Evolutionary conservation across 228 moss, liverwort and hornwort species (phyloP), one percentile per base, ranked within the genome.

Genomic region (Sphagnum fallax): DNA sequence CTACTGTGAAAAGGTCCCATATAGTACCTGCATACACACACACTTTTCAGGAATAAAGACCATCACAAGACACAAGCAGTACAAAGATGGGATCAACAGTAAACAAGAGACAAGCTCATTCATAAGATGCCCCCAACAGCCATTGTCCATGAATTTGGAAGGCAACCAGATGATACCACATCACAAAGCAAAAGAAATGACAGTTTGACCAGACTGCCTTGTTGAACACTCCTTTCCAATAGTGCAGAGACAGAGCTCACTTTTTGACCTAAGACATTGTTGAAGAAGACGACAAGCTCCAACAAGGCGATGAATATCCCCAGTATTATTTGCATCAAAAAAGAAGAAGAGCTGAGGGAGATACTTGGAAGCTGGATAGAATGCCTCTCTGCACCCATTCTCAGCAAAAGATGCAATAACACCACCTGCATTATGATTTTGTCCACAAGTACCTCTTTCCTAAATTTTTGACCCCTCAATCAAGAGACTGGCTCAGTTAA

Each of bases 271-370:
- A 49, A 98, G 81, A 66, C 81, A 86, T 75, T 75, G 81, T 65
- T 88, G 94, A 69, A 98, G 70, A 78, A 94, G 83, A 52, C 87
- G 83, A 77, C 93, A 98, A 75, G 91, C 88, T 77, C 83, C 79
- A 71, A 90, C 84, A 74, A 94, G 89, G 70, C 93, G 90, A 71
- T 78, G 67, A 73, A 90, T 79, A 70, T 98, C 98, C 64, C 83
- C 90, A 64, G 63, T 68, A 68, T 92, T 84, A 51, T 83, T 86
- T 78, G 90, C 82, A 75, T 87, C 79, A 75, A 92, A 90, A 82
- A 94, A 98, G 78, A 98, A 98, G 61, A 90, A 79, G 47, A 98
- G 89, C 67, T 94, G 90, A 55, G 98, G 83, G 51, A 98, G 89
- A 72, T 81, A 98, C 74, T 92, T 98, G 53, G 92, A 81, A 10